Evolutionary conservation across 2,329 filamentous ascomycete species (phyloP).

Genomic region (Fonsecaea nubica): DNA sequence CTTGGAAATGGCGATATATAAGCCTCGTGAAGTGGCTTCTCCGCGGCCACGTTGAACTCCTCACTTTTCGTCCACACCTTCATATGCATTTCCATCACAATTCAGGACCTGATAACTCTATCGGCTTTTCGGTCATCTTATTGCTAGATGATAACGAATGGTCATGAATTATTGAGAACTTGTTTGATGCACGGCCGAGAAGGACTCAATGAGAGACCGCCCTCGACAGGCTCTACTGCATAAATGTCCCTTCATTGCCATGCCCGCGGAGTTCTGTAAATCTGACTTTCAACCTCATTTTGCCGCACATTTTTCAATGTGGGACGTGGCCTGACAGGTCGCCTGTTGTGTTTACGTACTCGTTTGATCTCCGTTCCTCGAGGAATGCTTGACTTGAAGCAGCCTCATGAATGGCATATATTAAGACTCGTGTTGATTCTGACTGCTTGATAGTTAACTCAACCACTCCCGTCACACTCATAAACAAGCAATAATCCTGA

Average conservation of each 20-base stretch:
- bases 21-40: background rate
- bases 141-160: background rate
- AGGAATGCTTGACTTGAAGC: background rate
- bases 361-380: background rate
- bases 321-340: constrained; percentile 1
- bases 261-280: constrained; percentile 4
- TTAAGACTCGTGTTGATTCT: background rate
- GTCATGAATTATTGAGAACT: background rate
- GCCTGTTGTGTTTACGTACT: background rate
- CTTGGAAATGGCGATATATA: constrained; percentile 3
- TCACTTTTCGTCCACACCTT: background rate
- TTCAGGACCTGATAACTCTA: background rate
- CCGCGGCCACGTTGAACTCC: background rate
- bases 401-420: background rate
- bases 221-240: background rate
- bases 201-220: background rate
- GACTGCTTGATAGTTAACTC: background rate
- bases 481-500: background rate
- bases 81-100: background rate
- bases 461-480: background rate
- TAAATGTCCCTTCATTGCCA: background rate
- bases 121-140: background rate
- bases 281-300: background rate
- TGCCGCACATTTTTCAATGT: background rate
- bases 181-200: background rate